Base-by-base conservation (phyloP, 495 filamentous ascomycete species). In the Apodospora peruviana region DNA sequence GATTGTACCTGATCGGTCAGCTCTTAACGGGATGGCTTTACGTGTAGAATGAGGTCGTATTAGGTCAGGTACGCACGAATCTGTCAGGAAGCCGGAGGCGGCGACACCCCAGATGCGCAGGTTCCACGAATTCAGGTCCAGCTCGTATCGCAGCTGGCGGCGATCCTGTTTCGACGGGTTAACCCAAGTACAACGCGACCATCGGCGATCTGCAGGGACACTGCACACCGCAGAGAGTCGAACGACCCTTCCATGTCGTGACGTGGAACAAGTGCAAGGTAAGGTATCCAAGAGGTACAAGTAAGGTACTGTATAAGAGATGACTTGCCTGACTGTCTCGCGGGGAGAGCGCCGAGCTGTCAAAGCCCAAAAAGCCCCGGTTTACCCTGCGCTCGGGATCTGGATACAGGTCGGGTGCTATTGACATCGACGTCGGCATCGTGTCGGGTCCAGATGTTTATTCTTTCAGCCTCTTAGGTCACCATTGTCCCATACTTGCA, bases 71-170 rank as follows among this genome's bases (percentile, higher is more conserved):
- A 59, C 74, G 43, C 79, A 87, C 51, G 79, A 80, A 65, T 84
- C 82, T 9, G 83, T 82, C 44, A 87, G 77, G 56, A 87, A 87
- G 16, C 83, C 83, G 1, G 81, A 77, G 16, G 78, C 81, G 11
- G 83, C 81, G 4, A 87, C 83, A 5, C 77, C 61, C 64, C 66
- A 70, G 23, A 72, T 66, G 32, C 66, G 53, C 52, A 67, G 47
- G 37, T 70, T 68, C 65, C 65, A 68, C 1, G 60, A 62, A 45
- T 68, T 68, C 25, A 68, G 58, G 39, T 68, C 61, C 17, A 68
- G 57, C 40, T 66, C 60, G 42, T 64, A 66, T 19, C 65, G 60
- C 22, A 68, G 38, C 24, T 68, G 65, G 21, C 60, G 55, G 39
- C 65, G 65, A 43, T 66, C 65, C 61, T 64, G 40, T 19, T 9